A percentile compares a stretch with the other conserved stretches of the same genome.
Conservation (phyloP, 2,329 filamentous ascomycete genomes). For the Alternaria postmessia region DNA sequence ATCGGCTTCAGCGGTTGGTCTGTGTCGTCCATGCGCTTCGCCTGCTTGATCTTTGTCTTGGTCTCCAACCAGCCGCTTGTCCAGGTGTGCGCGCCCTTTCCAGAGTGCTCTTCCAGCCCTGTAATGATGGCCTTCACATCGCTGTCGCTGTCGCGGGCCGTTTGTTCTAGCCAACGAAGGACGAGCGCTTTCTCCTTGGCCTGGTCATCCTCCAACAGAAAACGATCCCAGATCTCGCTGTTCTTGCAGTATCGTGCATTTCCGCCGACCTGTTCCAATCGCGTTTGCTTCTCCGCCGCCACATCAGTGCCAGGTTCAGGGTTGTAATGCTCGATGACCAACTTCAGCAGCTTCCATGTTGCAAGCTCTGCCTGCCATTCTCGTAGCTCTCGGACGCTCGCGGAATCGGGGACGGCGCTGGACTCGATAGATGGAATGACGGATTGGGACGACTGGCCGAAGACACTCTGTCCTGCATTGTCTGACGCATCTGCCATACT, state of each 20-base stretch:
- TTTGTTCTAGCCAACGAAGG: slow-evolving; percentile 85
- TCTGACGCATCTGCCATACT: slow-evolving; percentile 36
- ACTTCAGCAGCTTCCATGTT: slow-evolving; percentile 85
- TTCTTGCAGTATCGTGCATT: slow-evolving; percentile 65
- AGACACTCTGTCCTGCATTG: slow-evolving; percentile 17
- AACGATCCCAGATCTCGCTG: slow-evolving; percentile 73
- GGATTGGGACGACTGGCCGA: slow-evolving; percentile 31
- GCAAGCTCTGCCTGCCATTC: slow-evolving; percentile 84
- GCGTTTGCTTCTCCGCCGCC: slow-evolving; percentile 43
- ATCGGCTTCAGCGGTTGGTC: slow-evolving; percentile 38
- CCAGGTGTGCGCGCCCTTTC: slow-evolving; percentile 71
- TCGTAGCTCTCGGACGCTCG: slow-evolving; percentile 61
- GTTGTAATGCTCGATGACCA: slow-evolving; percentile 75
- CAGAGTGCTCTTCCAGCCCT: slow-evolving; percentile 74
- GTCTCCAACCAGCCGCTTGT: slow-evolving; percentile 93
- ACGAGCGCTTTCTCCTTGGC: slow-evolving; percentile 82
- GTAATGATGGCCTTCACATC: slow-evolving; percentile 79
- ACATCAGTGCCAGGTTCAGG: slow-evolving; percentile 48
- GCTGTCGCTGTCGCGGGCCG: slow-evolving; percentile 71
- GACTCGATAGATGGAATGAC: slow-evolving; percentile 26
- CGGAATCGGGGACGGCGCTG: slow-evolving; percentile 30
- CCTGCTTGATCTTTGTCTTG: slow-evolving; percentile 84
- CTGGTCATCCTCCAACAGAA: slow-evolving; percentile 74
- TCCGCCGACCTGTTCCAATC: slow-evolving; percentile 41
- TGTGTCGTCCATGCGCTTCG: slow-evolving; percentile 74